Conservation (phyloP, 208 protist species). For the Trypanosoma caninum region DNA sequence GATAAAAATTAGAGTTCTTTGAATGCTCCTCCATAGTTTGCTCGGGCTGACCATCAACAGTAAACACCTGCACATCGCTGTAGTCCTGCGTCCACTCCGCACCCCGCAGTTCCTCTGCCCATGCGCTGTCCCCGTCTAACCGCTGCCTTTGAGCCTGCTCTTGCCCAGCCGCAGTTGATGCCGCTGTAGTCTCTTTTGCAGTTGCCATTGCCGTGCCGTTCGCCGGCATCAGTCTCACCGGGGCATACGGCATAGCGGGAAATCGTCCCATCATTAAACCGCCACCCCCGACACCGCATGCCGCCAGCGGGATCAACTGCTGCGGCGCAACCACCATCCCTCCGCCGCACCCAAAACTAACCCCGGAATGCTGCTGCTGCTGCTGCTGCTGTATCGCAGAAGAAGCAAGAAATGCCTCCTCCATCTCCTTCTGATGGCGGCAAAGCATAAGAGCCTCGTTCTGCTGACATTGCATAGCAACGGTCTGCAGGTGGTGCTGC, state of each 20-base stretch:
- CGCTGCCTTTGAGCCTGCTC: conserved; percentile 13
- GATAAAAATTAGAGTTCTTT: conserved; percentile 65
- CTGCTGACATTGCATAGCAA: conserved; percentile 41
- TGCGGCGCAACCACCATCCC: conserved; percentile 20
- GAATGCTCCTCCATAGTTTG: conserved; percentile 60
- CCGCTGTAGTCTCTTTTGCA: conserved; percentile 23
- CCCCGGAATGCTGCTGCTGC: conserved; percentile 26
- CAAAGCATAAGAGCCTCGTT: conserved; percentile 39
- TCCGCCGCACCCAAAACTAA: background rate
- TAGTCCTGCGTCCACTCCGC: conserved; percentile 77
- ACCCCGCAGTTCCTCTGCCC: conserved; percentile 54
- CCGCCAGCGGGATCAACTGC: conserved; percentile 35
- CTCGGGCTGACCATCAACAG: conserved; percentile 34
- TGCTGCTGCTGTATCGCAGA: conserved; percentile 22
- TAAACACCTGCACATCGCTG: conserved; percentile 59
- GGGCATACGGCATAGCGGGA: conserved; percentile 16
- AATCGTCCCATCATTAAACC: conserved; percentile 18
- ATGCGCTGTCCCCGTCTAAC: conserved; percentile 30
- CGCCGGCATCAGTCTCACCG: conserved; percentile 28
- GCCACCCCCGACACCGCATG: conserved; percentile 18
- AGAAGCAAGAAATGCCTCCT: conserved; percentile 41
- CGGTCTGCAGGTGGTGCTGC: conserved; percentile 29
- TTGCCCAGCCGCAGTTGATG: too few species aligned
- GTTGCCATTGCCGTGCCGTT: conserved; percentile 17
- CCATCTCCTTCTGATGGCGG: conserved; percentile 61